Evolutionary conservation across 139 green algal species (phyloP).

Genomic region (Trebouxia sp.): DNA sequence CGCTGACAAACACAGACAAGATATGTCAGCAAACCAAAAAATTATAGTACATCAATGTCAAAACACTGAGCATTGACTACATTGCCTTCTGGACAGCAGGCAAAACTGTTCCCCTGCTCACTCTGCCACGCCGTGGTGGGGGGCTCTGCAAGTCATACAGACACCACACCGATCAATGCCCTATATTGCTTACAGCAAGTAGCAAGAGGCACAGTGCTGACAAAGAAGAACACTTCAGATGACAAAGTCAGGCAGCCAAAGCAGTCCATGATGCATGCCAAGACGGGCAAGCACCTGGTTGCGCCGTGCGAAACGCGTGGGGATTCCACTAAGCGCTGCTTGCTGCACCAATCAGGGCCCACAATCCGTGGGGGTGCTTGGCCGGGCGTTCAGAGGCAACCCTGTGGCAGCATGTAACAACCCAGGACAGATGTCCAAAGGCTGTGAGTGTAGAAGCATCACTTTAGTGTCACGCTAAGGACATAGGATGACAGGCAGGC

Average conservation of each 20-base stretch:
- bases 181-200: background rate
- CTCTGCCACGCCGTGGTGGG: background rate
- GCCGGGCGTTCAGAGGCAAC: background rate
- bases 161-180: constrained; percentile 7
- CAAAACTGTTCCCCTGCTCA: constrained; percentile 5
- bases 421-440: background rate
- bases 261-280: constrained; percentile 1
- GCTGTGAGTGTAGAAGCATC: constrained; percentile 18
- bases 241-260: background rate
- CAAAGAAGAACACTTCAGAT: background rate
- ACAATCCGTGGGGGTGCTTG: constrained; percentile 4
- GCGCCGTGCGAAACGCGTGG: background rate
- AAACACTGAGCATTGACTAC: background rate
- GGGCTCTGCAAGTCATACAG: constrained; percentile 25
- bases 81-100: background rate
- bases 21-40: too few relatives aligned
- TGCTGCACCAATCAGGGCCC: constrained; percentile 20
- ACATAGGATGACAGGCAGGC: too few relatives aligned
- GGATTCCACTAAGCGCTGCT: background rate
- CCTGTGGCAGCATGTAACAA: constrained; percentile 28
- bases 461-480: background rate
- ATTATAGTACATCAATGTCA: background rate
- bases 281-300: constrained; percentile 5
- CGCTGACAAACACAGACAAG: too few relatives aligned
- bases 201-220: background rate